Evolutionary conservation across 129 eudicot species (phyloP).

Genomic region (Lactuca sativa): DNA sequence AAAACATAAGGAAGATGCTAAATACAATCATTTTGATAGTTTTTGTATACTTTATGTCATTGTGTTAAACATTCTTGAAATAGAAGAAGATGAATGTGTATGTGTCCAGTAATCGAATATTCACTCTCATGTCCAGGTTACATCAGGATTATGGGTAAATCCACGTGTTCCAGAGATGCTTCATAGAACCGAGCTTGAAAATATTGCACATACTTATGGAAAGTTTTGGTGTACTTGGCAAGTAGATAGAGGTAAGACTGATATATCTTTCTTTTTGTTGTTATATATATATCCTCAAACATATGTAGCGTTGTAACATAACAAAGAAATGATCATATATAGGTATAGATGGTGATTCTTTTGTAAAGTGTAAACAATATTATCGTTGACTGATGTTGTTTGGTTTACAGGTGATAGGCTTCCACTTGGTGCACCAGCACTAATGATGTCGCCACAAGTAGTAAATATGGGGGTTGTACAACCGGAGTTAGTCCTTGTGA

Average conservation of each 20-base stretch:
- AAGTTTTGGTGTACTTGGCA: slow-evolving; percentile 99
- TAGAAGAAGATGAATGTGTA: not conserved
- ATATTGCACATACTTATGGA: slow-evolving; percentile 66
- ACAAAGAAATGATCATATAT: no score
- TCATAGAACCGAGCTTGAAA: slow-evolving; percentile 51
- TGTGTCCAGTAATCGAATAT: not conserved
- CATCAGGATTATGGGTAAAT: slow-evolving; percentile 75
- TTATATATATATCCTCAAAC: not conserved
- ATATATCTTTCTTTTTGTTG: not conserved
- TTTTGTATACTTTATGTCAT: not conserved
- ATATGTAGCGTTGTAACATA: not conserved
- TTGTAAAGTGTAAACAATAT: not conserved
- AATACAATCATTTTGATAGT: not conserved
- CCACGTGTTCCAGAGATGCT: slow-evolving; percentile 83
- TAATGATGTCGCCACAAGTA: slow-evolving; percentile 89
- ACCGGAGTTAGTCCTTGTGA: slow-evolving; percentile 44
- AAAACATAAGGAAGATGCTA: no score
- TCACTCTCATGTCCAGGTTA: slow-evolving; percentile 37
- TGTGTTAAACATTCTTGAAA: not conserved
- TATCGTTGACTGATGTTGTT: not conserved
- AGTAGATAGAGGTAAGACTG: slow-evolving; percentile 65
- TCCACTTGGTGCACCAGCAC: slow-evolving; percentile 86
- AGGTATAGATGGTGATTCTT: not conserved
- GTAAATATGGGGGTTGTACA: slow-evolving; percentile 46
- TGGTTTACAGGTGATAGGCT: slow-evolving; percentile 62